Conservation (phyloP, 306 rosid species). For the Malus sylvestris region DNA sequence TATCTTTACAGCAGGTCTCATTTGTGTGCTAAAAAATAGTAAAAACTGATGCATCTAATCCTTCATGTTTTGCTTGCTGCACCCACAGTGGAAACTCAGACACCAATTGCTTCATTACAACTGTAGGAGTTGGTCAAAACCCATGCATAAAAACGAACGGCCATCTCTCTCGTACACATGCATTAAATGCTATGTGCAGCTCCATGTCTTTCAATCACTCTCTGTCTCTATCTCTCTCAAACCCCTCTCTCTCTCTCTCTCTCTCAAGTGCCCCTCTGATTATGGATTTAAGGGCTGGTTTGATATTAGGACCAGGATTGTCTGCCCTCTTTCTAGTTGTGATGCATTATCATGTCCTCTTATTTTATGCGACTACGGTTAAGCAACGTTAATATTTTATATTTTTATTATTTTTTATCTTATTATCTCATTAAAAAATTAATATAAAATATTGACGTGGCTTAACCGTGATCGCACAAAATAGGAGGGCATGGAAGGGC, state of each 20-base stretch:
- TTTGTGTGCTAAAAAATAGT: background rate
- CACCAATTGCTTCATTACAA: background rate
- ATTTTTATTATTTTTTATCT: too few species aligned
- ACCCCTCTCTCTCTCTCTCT: background rate
- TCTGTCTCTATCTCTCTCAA: background rate
- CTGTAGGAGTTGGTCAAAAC: background rate
- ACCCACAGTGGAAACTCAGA: background rate
- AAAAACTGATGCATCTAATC: background rate
- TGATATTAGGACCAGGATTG: too few species aligned
- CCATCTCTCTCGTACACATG: background rate
- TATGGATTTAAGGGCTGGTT: too few species aligned
- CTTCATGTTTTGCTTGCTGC: background rate
- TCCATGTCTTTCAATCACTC: background rate
- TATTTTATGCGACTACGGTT: too few species aligned
- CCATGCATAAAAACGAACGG: background rate
- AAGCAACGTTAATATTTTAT: too few species aligned
- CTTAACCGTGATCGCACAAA: too few species aligned
- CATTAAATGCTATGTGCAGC: background rate
- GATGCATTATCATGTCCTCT: too few species aligned
- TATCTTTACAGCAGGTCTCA: background rate
- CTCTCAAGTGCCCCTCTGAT: background rate
- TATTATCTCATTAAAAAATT: too few species aligned
- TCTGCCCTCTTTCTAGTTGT: too few species aligned
- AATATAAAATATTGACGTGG: too few species aligned
- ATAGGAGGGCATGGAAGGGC: too few species aligned